Base-by-base conservation (phyloP, 2,329 filamentous ascomycete species). In the Neonectria magnoliae region DNA sequence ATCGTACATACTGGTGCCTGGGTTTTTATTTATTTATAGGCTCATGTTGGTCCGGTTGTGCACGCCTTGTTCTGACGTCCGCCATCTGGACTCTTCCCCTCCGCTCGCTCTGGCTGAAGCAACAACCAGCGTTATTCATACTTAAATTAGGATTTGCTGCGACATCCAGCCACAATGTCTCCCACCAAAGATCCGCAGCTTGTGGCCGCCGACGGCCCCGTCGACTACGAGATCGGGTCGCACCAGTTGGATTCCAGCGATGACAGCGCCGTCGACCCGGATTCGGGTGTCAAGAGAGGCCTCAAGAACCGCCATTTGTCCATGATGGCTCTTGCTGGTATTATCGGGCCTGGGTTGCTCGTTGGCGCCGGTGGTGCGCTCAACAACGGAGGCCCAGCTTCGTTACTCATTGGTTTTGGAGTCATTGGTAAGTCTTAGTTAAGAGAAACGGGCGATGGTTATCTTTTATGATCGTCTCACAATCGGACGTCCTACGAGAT, bases 291-390 rank as follows among this genome's bases (percentile, higher is more conserved):
- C 70, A 91, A 89, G 80, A 85, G 90, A 63, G 90, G 89, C 2
- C 83, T 92, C 58, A 91, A 91, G 78, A 91, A 88, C 38, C 82
- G 89, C 7, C 89, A 92, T 75, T 76, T 92, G 13, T 87, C 84
- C 65, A 91, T 92, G 85, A 88, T 88, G 85, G 86, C 86, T 6
- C 76, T 88, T 69, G 90, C 84, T 68, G 88, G 81, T 72, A 90
- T 83, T 80, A 88, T 85, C 65, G 91, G 92, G 0, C 90, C 91
- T 4, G 91, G 91, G 22, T 81, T 94, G 44, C 84, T 94, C 3
- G 88, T 93, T 58, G 91, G 91, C 16, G 86, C 90, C 2, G 91
- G 92, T 38, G 88, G 89, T 51, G 91, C 91, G 0, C 80, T 94
- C 25, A 82, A 86, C 13, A 86, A 84, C 45, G 91, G 91, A 60